These are phyloP conservation scores for Orbilia quercus DNA, from an alignment of 2,329 filamentous ascomycete species.

Conservation along the genomic window DNA sequence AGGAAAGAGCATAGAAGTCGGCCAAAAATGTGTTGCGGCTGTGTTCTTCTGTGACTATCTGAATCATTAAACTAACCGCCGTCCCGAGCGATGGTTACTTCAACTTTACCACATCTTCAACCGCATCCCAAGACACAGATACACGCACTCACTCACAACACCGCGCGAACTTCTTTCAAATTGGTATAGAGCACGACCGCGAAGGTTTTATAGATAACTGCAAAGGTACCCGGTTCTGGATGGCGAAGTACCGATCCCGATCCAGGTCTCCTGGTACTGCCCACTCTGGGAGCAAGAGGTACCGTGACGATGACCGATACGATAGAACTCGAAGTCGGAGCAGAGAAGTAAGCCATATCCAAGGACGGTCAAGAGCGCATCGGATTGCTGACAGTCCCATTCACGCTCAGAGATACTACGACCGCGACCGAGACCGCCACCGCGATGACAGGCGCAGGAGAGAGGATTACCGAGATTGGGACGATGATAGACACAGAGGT, in stretches of 20 bases:
- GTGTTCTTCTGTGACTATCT: not conserved
- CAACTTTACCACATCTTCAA: not conserved
- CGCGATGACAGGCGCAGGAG: slow-evolving; percentile 58
- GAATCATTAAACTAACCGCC: not conserved
- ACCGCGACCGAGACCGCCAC: slow-evolving; percentile 58
- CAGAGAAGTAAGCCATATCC: slow-evolving; percentile 32
- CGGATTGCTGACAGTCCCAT: slow-evolving; percentile 3
- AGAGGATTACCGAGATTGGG: slow-evolving; percentile 57
- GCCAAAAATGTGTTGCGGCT: slow-evolving; percentile 2
- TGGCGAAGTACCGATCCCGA: slow-evolving; percentile 54
- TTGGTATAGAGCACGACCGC: not conserved
- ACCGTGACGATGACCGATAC: slow-evolving; percentile 54
- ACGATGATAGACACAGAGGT: slow-evolving; percentile 58
- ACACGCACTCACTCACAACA: not conserved
- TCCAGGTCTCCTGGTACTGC: slow-evolving; percentile 50
- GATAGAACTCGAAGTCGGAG: slow-evolving; percentile 49
- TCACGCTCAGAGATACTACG: slow-evolving; percentile 39
- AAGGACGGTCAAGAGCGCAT: not conserved
- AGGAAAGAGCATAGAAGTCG: no score
- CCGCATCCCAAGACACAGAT: not conserved
- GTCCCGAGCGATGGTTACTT: not conserved
- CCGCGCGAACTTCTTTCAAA: not conserved
- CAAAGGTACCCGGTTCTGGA: not conserved
- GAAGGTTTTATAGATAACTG: not conserved
- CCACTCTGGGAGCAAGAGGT: slow-evolving; percentile 39